Base-by-base conservation (phyloP, 2,329 filamentous ascomycete species). In the Aspergillus fumigatiaffinis region DNA sequence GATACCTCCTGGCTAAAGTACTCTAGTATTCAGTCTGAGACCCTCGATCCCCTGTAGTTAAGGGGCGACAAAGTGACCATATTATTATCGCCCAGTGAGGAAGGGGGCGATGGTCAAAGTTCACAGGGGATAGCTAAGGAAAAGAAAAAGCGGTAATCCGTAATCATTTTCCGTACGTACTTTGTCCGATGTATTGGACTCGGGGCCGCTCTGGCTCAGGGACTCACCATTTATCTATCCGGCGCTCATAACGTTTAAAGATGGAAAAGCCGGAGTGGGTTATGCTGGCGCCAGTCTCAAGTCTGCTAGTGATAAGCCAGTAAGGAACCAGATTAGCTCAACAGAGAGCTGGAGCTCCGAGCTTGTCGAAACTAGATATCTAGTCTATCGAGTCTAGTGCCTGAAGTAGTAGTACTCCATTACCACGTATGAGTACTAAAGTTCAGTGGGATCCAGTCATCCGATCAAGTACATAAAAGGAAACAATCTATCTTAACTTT, bases 231-330 rank as follows among this genome's bases (percentile, higher is more conserved):
- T 46, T 46, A 21, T n/a, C 41, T 23, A 44, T n/a, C 41, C 12
- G 7, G 44, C 44, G 44, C 44, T 47, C 20, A 12, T 44, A 44
- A 10, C 10, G 20, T n/a, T 35, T 14, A 44, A 20, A 4, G 25
- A 52, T 50, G 29, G 35, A 38, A 52, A 29, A 25, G 26, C 50
- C 28, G 26, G 29, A 49, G 50, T 52, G 50, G 46, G 25, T 53
- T 56, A 46, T 56, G 44, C 23, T 47, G 51, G 41, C 46, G n/a
- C 12, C 25, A 50, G 21, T 44, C 44, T 47, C 44, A 47, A 47
- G 12, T 51, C 44, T 52, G n/a, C 35, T 55, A 51, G 42, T 23
- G 42, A 46, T 23, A 10, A 21, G 20, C 41, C 41, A 21, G 41
- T n/a, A 44, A 44, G 7, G 3, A 21, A n/a, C 4, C 9, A 46